Percentiles rank a stretch among this genome's conserved stretches.
These are phyloP conservation scores for Sclerospora graminicola DNA, from an alignment of 352 stramenopile species.

Conservation along the genomic window DNA sequence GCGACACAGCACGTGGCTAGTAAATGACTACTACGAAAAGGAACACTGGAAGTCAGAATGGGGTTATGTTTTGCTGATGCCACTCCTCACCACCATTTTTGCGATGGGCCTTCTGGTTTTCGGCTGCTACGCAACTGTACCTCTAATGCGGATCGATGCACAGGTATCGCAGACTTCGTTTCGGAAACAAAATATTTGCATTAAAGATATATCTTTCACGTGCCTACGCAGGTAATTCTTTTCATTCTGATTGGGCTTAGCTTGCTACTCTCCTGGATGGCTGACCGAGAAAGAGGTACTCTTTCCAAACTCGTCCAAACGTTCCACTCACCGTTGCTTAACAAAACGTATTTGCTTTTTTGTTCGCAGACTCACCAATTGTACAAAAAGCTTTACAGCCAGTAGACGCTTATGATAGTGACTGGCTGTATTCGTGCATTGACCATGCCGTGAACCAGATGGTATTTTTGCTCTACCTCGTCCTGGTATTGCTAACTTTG, in stretches of 20 bases:
- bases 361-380: slow-evolving; percentile 31
- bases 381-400: slow-evolving; percentile 44
- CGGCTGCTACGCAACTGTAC: slow-evolving; percentile 48
- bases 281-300: slow-evolving; percentile 47
- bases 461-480: slow-evolving; percentile 56
- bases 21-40: slow-evolving; percentile 53
- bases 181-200: neutral
- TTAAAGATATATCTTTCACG: neutral
- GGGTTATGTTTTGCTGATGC: slow-evolving; percentile 49
- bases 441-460: slow-evolving; percentile 80
- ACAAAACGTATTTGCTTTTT: slow-evolving; percentile 1
- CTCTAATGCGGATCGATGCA: slow-evolving; percentile 44
- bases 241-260: slow-evolving; percentile 35
- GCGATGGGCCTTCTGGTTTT: slow-evolving; percentile 48
- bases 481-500: slow-evolving; percentile 45
- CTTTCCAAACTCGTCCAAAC: neutral
- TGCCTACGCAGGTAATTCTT: slow-evolving; percentile 34
- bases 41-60: slow-evolving; percentile 53
- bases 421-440: slow-evolving; percentile 65
- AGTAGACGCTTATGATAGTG: slow-evolving; percentile 68
- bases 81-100: slow-evolving; percentile 37
- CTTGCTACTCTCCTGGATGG: slow-evolving; percentile 57
- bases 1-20: slow-evolving; percentile 33
- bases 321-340: neutral
- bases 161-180: slow-evolving; percentile 13